phyloP scores from a whole-genome alignment of 1,139 yeast species.

The Hyphopichia wangnamkhiaoensis region DNA sequence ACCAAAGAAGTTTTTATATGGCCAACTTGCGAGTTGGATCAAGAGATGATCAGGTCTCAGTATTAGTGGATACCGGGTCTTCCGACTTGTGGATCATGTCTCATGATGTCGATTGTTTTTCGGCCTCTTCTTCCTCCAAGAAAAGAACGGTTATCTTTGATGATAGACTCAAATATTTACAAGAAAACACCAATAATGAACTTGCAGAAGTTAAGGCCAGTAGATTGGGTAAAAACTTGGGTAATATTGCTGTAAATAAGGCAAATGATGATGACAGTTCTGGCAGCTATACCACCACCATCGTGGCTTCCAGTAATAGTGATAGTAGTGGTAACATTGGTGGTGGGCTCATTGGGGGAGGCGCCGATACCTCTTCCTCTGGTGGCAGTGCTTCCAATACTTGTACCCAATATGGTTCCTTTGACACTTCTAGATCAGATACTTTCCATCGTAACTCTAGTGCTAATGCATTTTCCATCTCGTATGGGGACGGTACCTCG shows the following conservation, averaged over 20 bases:
- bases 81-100: conserved; percentile 50
- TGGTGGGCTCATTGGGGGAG: conserved; percentile 9
- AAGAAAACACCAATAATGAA: background rate
- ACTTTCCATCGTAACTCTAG: conserved; percentile 34
- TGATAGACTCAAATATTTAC: background rate
- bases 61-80: conserved; percentile 48
- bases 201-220: too few relatives aligned
- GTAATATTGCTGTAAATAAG: background rate
- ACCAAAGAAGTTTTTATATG: conserved; percentile 50
- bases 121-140: conserved; percentile 4
- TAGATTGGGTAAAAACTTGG: background rate
- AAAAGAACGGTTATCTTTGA: background rate
- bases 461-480: conserved; percentile 40
- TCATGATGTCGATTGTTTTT: conserved; percentile 28
- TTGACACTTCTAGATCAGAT: conserved; percentile 33
- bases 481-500: conserved; percentile 63
- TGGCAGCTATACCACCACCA: conserved; percentile 4
- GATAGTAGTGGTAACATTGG: conserved; percentile 9
- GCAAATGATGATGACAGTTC: background rate
- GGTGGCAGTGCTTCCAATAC: conserved; percentile 16
- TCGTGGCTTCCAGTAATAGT: conserved; percentile 4
- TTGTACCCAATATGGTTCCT: conserved; percentile 43
- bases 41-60: conserved; percentile 27
- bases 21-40: conserved; percentile 42
- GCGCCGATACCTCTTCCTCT: conserved; percentile 4